Evolutionary conservation across 345 rosid genomes (phyloP), one percentile per base, ranked within the genome.

Genomic region (Arabis alpina): DNA sequence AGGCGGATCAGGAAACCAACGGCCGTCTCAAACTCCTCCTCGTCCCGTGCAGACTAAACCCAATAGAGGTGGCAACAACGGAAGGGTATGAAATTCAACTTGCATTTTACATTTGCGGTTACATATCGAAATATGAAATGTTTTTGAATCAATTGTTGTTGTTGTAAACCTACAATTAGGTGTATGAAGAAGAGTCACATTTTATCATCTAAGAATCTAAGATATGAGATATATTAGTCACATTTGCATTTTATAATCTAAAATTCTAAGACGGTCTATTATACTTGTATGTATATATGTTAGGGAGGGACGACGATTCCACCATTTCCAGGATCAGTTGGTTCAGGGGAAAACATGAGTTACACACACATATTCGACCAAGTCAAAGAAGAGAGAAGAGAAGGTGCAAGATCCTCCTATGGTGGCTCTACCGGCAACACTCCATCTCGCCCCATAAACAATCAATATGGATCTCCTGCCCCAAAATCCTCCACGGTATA

Each of bases 321-420:
- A 1, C 79, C 79, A 64, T 70, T 76, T 23, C 79, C 79, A 13
- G 79, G 79, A 25, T 60, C 75, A 63, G 43, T 50, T 6, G 75
- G 75, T 6, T 8, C 65, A 10, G 63, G 55, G 4, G 75, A 63
- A n/a, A 24, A 76, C 65, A 25, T 70, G 61, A 76, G 73, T 23
- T 77, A 77, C 68, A 77, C 80, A 34, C 69, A 71, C 64, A 77
- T 77, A 1, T 77, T 77, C 24, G 73, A 77, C 4, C n/a, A 77
- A 77, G 80, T 77, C 11, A 65, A 71, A 11, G 76, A 65, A 71
- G 80, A 77, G 57, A 77, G 76, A 23, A 7, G 39, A 53, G 76
- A 45, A 36, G 68, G 58, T n/a, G 72, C 8, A 13, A 62, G 75
- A 70, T 16, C 75, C 63, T 16, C 75, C 2, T 64, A 41, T 65